A percentile compares a stretch with the other conserved stretches of the same genome.
phyloP scores from a whole-genome alignment of 768 basidiomycete genomes.

The Lentinula sp. region DNA sequence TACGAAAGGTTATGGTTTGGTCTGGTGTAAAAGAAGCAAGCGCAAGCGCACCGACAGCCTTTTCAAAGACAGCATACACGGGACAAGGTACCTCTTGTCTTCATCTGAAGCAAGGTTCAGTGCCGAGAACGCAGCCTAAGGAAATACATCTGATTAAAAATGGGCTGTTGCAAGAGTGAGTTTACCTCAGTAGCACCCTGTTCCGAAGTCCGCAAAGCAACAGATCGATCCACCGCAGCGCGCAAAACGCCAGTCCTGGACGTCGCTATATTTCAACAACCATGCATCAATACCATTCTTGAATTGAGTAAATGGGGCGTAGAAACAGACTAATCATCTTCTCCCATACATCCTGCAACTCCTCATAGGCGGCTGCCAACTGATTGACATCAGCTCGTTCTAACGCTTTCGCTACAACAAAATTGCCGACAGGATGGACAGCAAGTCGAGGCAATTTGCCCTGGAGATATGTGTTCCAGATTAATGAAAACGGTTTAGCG shows the following conservation, averaged over 20 bases:
- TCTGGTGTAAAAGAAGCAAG: background rate
- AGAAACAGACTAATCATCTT: slow-evolving; percentile 64
- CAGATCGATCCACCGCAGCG: slow-evolving; percentile 66
- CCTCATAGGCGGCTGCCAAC: slow-evolving; percentile 48
- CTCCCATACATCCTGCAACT: slow-evolving; percentile 51
- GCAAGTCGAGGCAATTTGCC: slow-evolving; percentile 70
- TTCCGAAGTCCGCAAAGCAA: slow-evolving; percentile 39
- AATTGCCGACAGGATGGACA: slow-evolving; percentile 90
- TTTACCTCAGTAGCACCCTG: slow-evolving; percentile 50
- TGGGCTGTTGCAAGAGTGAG: background rate
- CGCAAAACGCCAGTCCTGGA: slow-evolving; percentile 75
- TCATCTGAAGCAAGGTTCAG: slow-evolving; percentile 49
- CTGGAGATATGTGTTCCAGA: slow-evolving; percentile 79
- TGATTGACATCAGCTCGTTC: slow-evolving; percentile 53
- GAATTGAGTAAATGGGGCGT: background rate
- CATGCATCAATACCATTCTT: background rate
- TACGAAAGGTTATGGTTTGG: background rate
- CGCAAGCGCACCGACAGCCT: slow-evolving; percentile 37
- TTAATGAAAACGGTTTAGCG: slow-evolving; percentile 45
- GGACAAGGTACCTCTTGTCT: slow-evolving; percentile 51
- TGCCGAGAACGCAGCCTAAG: slow-evolving; percentile 53
- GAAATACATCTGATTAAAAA: slow-evolving; percentile 3
- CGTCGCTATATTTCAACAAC: background rate
- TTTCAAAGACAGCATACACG: slow-evolving; percentile 58
- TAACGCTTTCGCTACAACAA: slow-evolving; percentile 79